Evolutionary conservation across 768 basidiomycete species (phyloP).

Genomic region (Russula ochroleuca): DNA sequence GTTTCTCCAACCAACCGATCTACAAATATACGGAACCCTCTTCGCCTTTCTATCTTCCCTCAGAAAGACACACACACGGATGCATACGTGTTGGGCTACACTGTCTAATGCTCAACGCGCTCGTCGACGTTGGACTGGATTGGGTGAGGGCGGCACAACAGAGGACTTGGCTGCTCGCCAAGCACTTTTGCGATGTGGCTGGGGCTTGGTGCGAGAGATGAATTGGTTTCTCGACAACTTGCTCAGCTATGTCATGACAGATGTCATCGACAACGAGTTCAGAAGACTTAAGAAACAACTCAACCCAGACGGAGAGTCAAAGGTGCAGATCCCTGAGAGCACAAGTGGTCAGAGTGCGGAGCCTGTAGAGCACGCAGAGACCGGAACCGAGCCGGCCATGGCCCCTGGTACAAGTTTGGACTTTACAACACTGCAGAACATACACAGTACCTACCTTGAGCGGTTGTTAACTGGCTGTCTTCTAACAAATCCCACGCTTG

Average conservation of each 20-base stretch:
- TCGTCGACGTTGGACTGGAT: conserved; percentile 79
- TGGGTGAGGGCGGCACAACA: conserved; percentile 77
- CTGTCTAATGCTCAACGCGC: conserved; percentile 83
- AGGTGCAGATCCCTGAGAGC: conserved; percentile 24
- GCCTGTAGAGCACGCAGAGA: neutral
- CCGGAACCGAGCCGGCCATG: conserved; percentile 10
- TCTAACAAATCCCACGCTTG: conserved; percentile 59
- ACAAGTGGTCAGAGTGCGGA: conserved; percentile 28
- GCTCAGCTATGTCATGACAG: conserved; percentile 82
- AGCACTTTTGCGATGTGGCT: conserved; percentile 68
- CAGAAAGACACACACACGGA: conserved; percentile 75
- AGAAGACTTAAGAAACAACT: conserved; percentile 61
- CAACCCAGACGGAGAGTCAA: conserved; percentile 6
- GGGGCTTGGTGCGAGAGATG: conserved; percentile 87
- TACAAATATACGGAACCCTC: conserved; percentile 67
- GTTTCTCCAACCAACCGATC: conserved; percentile 73
- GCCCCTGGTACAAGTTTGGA: conserved; percentile 50
- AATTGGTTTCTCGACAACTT: conserved; percentile 86
- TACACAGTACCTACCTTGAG: conserved; percentile 79
- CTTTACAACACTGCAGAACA: conserved; percentile 78
- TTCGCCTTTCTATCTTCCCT: conserved; percentile 82
- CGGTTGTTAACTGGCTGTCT: conserved; percentile 76
- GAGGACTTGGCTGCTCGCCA: conserved; percentile 65
- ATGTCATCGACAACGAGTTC: conserved; percentile 85
- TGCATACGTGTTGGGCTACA: conserved; percentile 79